Evolutionary conservation across 306 rosid genomes (phyloP), one percentile per base, ranked within the genome.

Genomic region (Echinosophora koreensis): DNA sequence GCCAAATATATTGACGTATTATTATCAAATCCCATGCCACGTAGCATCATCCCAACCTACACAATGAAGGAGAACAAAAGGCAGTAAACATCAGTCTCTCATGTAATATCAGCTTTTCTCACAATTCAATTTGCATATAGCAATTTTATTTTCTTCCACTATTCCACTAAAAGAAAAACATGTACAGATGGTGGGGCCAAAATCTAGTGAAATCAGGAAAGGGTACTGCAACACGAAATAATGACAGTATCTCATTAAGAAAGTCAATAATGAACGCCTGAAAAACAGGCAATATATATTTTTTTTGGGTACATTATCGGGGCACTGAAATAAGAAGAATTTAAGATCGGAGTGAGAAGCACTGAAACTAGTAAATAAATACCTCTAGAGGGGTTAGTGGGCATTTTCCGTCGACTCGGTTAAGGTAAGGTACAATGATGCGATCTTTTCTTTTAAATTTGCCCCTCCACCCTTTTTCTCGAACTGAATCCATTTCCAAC

Each of bases 381-480:
- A 95, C 98, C 97, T 95, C 98, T 58, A 95, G 78, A 27, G 98
- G 98, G 73, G 95, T 87, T 30, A 95, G 87, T 30, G 99, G 99
- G 78, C 99, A 96, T 87, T 89, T 96, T 78, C 99, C 99, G 59
- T 87, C 69, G 37, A 90, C 84, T 82, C 99, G 90, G 80, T 96
- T 88, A 18, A 88, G 85, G 85, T 87, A 77, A 16, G 99, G 98
- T 17, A 67, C 55, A 81, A 89, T 82, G 54, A 87, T 71, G 13
- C 82, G 92, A 15, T 83, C 93, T 85, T 91, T 91, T 81, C 82
- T 88, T 81, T 86, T 92, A 85, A 96, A 96, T 84, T 96, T 95
- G 6, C 88, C 75, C 79, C 76, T 85, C 98, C 98, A 95, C n/a
- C 92, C 97, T 72, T 70, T 95, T 81, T 92, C 90, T 83, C 98